Conservation (phyloP, 2,329 filamentous ascomycete species). For the Bipolaris bicolor region DNA sequence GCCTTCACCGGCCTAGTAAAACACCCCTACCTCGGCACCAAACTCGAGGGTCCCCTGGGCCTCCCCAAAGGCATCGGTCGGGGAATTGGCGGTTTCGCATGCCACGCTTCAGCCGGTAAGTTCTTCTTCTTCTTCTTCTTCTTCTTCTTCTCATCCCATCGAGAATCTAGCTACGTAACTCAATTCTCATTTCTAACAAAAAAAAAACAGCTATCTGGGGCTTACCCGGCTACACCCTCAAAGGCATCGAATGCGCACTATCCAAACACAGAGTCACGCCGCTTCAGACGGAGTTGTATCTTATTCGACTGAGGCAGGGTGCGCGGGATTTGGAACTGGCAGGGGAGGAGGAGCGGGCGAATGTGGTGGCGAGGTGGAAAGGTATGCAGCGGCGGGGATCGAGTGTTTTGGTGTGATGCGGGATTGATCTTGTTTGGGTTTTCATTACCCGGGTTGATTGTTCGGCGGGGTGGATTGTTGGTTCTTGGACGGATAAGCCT, state of each 20-base stretch:
- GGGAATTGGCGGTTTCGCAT: slow-evolving; percentile 17
- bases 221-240: slow-evolving; percentile 20
- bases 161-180: no score
- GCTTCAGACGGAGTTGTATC: slow-evolving; percentile 19
- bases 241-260: slow-evolving; percentile 16
- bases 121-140: no score
- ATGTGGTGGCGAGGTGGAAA: neutral
- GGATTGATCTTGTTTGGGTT: no score
- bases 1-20: slow-evolving; percentile 77
- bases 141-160: no score
- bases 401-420: no score
- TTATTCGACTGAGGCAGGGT: slow-evolving; percentile 19
- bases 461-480: no score
- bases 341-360: neutral
- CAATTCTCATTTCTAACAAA: no score
- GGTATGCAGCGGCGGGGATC: neutral
- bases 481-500: no score
- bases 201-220: slow-evolving; percentile 16
- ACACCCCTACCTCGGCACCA: slow-evolving; percentile 72
- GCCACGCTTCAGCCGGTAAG: slow-evolving; percentile 7
- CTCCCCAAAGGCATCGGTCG: slow-evolving; percentile 51
- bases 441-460: no score
- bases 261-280: slow-evolving; percentile 14
- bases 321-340: neutral
- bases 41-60: slow-evolving; percentile 66